phyloP scores from a whole-genome alignment of 331 rosid genomes.

The Telfairia occidentalis region DNA sequence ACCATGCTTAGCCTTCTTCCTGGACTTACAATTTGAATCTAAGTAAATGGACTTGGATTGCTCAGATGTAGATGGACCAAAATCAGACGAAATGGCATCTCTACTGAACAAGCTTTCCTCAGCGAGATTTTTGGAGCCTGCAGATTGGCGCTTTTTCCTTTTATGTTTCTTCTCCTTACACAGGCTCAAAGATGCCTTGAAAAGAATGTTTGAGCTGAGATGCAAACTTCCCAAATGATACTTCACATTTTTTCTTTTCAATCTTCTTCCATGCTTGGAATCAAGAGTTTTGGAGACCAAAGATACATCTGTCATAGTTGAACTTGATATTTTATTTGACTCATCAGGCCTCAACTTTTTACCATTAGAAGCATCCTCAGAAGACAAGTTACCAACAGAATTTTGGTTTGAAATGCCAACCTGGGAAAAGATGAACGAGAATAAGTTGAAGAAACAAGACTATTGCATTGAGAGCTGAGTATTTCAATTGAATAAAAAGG shows the following conservation, averaged over 20 bases:
- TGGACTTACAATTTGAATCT: conserved; percentile 13
- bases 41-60: conserved; percentile 17
- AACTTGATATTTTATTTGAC: conserved; percentile 16
- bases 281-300: conserved; percentile 18
- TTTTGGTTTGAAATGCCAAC: not conserved
- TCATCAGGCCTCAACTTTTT: not conserved
- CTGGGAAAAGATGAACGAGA: not conserved
- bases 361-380: not conserved
- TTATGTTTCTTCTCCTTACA: conserved; percentile 48
- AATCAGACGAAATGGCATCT: conserved; percentile 25
- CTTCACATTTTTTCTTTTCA: conserved; percentile 43
- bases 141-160: conserved; percentile 24
- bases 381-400: not conserved
- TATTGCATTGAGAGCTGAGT: not conserved
- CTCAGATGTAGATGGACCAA: conserved; percentile 46
- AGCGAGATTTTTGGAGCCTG: conserved; percentile 15
- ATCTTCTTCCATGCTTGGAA: conserved; percentile 27
- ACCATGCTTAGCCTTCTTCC: conserved; percentile 26
- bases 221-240: conserved; percentile 28
- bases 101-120: conserved; percentile 18
- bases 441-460: not conserved
- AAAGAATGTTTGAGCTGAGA: conserved; percentile 27
- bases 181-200: conserved; percentile 27
- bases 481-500: not conserved
- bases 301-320: conserved; percentile 11